These are phyloP conservation scores for Trichophyton verrucosum DNA, from an alignment of 2,329 filamentous ascomycete species.

Conservation along the genomic window DNA sequence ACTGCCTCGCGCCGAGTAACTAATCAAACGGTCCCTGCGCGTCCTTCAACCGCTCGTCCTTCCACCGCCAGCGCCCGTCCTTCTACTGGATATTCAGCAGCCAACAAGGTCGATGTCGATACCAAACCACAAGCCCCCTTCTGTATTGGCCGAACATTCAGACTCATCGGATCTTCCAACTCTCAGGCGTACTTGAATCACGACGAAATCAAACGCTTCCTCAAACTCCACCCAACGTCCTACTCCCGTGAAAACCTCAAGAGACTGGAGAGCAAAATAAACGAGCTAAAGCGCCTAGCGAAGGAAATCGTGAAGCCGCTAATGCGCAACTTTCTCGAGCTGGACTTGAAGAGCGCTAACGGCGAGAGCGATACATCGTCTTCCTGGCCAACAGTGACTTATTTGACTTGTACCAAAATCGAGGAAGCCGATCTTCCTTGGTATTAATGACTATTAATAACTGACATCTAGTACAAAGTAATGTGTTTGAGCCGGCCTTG, in stretches of 20 bases:
- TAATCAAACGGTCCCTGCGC: constrained; percentile 8
- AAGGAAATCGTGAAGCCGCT: constrained; percentile 71
- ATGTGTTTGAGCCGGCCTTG: background rate
- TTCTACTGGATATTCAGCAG: constrained; percentile 9
- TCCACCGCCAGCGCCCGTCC: background rate
- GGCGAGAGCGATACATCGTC: constrained; percentile 17
- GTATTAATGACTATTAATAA: constrained; percentile 28
- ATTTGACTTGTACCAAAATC: constrained; percentile 53
- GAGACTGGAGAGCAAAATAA: constrained; percentile 72
- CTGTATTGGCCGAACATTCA: constrained; percentile 57
- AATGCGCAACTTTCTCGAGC: constrained; percentile 72
- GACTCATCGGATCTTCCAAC: constrained; percentile 55
- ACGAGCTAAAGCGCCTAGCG: constrained; percentile 77
- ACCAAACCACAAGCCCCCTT: constrained; percentile 23
- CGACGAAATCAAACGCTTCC: constrained; percentile 81
- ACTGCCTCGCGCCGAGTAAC: constrained; percentile 3
- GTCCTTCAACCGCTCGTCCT: constrained; percentile 5
- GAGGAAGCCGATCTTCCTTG: constrained; percentile 53
- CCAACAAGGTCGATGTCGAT: constrained; percentile 11
- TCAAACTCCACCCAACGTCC: constrained; percentile 57
- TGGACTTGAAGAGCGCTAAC: constrained; percentile 48
- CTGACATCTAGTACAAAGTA: background rate
- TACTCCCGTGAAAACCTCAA: constrained; percentile 79
- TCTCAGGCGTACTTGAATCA: constrained; percentile 58
- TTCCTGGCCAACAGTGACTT: constrained; percentile 36